phyloP scores from a whole-genome alignment of 1,284 basidiomycete species.

The Chalciporus piperatoides region DNA sequence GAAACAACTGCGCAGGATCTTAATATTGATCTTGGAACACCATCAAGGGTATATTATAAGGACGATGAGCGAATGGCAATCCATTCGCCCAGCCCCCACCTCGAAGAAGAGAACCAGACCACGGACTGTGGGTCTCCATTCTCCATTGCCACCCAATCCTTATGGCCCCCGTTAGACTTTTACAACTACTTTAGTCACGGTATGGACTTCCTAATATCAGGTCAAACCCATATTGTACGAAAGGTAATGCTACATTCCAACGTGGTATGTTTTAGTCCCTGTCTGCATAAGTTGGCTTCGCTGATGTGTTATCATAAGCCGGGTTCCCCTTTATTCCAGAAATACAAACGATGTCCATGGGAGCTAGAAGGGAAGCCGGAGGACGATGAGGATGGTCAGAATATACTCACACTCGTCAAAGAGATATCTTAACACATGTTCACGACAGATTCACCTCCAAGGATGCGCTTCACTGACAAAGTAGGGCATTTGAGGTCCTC shows the following conservation, averaged over 20 bases:
- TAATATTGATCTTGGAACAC: constrained; percentile 72
- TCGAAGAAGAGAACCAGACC: constrained; percentile 40
- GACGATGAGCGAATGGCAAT: constrained; percentile 86
- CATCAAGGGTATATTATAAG: constrained; percentile 76
- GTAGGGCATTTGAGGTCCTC: constrained; percentile 34
- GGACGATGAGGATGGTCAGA: constrained; percentile 70
- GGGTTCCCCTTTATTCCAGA: constrained; percentile 82
- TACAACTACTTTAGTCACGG: constrained; percentile 92
- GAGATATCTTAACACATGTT: constrained; percentile 5
- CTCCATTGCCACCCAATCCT: constrained; percentile 1
- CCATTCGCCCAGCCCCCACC: constrained; percentile 49
- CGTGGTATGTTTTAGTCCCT: constrained; percentile 47
- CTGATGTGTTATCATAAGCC: constrained; percentile 46
- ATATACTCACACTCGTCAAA: neutral
- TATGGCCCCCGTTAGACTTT: constrained; percentile 55
- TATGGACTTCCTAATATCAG: constrained; percentile 78
- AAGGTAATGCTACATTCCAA: constrained; percentile 87
- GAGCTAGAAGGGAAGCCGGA: constrained; percentile 69
- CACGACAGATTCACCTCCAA: constrained; percentile 59
- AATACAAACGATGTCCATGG: constrained; percentile 88
- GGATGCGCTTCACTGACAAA: constrained; percentile 64
- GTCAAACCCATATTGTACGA: constrained; percentile 65
- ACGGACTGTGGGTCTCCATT: constrained; percentile 40
- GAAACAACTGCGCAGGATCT: constrained; percentile 81
- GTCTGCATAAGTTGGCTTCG: neutral